Base-by-base conservation (phyloP, 306 rosid genomes). In the Cucurbita ficifolia region DNA sequence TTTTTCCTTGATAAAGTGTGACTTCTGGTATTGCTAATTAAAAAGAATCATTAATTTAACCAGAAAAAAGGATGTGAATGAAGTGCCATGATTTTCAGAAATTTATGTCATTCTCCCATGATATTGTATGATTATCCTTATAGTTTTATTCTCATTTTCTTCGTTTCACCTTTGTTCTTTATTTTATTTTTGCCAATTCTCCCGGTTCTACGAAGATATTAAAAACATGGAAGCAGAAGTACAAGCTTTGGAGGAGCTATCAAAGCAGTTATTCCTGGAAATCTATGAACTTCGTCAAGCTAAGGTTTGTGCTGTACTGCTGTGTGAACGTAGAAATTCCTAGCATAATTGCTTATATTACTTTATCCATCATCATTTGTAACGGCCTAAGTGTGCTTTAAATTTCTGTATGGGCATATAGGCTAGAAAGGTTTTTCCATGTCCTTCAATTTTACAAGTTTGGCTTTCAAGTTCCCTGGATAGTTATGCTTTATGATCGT, bases 271-370 rank as follows among this genome's bases (percentile, higher is more conserved):
- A 74, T 91, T 94, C 82, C 81, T 94, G 85, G 99, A 94, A 86
- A 91, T 94, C 83, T 94, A 89, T 22, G 99, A 94, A 85, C 96
- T 91, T 80, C 95, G 96, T 46, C 96, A 94, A 84, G 96, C 97
- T 21, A 94, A 90, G 96, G 98, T 94, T 78, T 69, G 63, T 33
- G 5, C 18, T 79, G 4, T 51, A 46, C 58, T 22, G 19, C 16
- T 36, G 40, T 19, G 58, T 12, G 55, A 49, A 50, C 5, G 38
- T 24, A 29, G 58, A 70, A 69, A 49, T 29, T 70, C 16, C 10
- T 24, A 14, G 45, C 57, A 49, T 8, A 49, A 16, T 70, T 33
- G 13, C 58, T 40, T 29, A 46, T 6, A 50, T 70, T 45, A 14
- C 8, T 18, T 19, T 21, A 9, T 49, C 24, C 19, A 46, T 17